Evolutionary conservation across 108 stramenopile genomes (phyloP), one percentile per base, ranked within the genome.

Genomic region (Pelagomonas calceolata): DNA sequence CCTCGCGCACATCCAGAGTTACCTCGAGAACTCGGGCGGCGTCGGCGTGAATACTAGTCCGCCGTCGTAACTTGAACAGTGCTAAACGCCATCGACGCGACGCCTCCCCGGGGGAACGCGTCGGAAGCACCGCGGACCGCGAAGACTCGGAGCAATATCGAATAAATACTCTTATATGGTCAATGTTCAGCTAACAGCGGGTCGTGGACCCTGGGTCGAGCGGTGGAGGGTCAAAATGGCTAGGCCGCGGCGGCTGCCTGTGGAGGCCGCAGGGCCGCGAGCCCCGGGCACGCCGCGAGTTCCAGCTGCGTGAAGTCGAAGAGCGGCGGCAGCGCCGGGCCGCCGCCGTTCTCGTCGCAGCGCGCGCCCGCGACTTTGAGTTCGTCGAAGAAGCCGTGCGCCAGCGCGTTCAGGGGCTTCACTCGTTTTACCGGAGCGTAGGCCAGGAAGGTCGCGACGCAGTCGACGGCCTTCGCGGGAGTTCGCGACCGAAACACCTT

Each of bases 321-420:
- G 15, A 95, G 79, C 4, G 86, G 81, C 0, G 93, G 92, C 30
- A 92, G 82, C n/a, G 81, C 78, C 34, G 79, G 73, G 17, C 93
- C 93, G 76, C 86, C 89, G 5, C 39, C 39, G 9, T 5, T 5
- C 39, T 43, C 39, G 35, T 94, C 92, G 60, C 95, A 76, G 69
- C 76, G 63, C 18, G 88, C 85, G 21, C 79, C 73, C 66, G 88
- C 84, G 26, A 85, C 76, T 60, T 94, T 80, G 46, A 99, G 81
- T 73, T 99, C 98, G 75, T 94, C 93, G 70, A 99, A 97, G 74
- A 95, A 97, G 18, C 86, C 70, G 84, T 97, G 96, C 3, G 86
- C 88, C 76, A 93, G 94, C 34, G 94, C 94, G 70, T 94, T 90
- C 66, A 99, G 74, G 10, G 96, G 94, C 68, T 78, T 75, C 34